Evolutionary conservation across 2,329 filamentous ascomycete genomes (phyloP).

Genomic region (Sclerotinia sclerotiorum): DNA sequence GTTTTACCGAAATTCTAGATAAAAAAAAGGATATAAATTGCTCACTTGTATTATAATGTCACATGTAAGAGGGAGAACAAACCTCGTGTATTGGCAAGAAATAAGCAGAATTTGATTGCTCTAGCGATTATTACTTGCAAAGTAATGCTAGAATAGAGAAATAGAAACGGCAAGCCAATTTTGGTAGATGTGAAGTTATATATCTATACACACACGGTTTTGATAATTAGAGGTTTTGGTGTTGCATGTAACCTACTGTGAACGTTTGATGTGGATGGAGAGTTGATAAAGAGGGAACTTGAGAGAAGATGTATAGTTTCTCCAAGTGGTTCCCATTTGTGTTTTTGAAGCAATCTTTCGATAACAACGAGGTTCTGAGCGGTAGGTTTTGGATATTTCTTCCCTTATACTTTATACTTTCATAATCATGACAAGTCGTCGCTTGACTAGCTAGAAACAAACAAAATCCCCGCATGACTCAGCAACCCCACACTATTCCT

Average conservation of each 20-base stretch:
- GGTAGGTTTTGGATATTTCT: neutral
- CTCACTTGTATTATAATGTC: neutral
- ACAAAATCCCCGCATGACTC: slow-evolving; percentile 5
- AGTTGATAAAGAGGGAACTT: neutral
- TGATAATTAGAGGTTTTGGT: neutral
- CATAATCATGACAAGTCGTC: neutral
- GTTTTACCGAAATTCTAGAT: neutral
- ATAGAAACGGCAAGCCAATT: neutral
- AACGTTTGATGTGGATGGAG: neutral
- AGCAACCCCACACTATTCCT: slow-evolving; percentile 8
- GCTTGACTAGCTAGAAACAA: neutral
- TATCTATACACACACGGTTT: too few relatives aligned
- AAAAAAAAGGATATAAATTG: neutral
- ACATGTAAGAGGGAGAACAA: neutral
- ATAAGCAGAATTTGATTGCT: neutral
- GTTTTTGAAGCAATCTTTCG: neutral
- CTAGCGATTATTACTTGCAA: too few relatives aligned
- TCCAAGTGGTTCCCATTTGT: neutral
- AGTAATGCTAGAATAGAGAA: neutral
- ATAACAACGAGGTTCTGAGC: neutral
- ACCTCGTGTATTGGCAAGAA: neutral
- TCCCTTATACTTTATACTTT: too few relatives aligned
- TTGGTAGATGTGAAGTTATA: neutral
- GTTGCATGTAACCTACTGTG: neutral
- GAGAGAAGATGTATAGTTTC: neutral